Conservation (phyloP, 805 yeast genomes). For the Diddensiella santjacobensis region DNA sequence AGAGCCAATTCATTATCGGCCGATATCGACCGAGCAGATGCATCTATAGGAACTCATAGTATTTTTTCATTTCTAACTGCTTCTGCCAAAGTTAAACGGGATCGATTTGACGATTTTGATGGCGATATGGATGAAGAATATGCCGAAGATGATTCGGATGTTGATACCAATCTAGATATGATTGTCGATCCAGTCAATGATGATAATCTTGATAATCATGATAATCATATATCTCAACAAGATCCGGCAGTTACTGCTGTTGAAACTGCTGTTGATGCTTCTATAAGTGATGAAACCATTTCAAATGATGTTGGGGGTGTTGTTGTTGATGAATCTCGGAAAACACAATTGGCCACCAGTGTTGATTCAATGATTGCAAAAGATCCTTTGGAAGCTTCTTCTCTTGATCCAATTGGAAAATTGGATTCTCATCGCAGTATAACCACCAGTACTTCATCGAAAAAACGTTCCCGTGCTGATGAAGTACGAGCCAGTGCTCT, state of each 20-base stretch:
- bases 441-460: background rate
- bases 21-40: slow-evolving; percentile 28
- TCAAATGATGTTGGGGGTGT: background rate
- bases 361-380: background rate
- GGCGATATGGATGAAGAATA: slow-evolving; percentile 30
- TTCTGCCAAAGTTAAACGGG: slow-evolving; percentile 45
- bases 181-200: slow-evolving; percentile 20
- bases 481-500: slow-evolving; percentile 22
- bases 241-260: background rate
- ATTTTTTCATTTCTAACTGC: slow-evolving; percentile 55
- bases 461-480: slow-evolving; percentile 9
- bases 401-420: background rate
- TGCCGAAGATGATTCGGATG: slow-evolving; percentile 23
- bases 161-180: background rate
- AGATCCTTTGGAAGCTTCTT: background rate
- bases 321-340: background rate
- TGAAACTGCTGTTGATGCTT: background rate
- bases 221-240: background rate
- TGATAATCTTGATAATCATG: slow-evolving; percentile 7
- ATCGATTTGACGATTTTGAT: slow-evolving; percentile 30
- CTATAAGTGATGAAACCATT: background rate
- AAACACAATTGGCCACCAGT: background rate
- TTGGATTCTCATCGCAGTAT: background rate
- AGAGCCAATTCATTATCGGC: slow-evolving; percentile 15
- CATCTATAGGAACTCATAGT: slow-evolving; percentile 46